These are phyloP conservation scores for Pichia nanzhaoensis DNA, from an alignment of 805 yeast genomes.

Conservation along the genomic window DNA sequence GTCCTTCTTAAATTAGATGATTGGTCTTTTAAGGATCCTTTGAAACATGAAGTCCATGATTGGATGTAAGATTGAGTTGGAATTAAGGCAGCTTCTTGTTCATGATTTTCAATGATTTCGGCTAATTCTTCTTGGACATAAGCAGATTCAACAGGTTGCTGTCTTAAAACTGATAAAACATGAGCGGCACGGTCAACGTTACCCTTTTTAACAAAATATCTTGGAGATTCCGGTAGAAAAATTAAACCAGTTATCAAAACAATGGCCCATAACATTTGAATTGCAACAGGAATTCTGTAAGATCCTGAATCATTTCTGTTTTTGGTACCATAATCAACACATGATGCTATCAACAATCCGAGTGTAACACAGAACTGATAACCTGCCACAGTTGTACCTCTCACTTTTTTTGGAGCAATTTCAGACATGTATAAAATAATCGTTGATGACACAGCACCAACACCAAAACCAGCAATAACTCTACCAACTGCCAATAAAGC, in stretches of 20 bases:
- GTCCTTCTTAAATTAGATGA: conserved; percentile 38
- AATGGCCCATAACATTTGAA: conserved; percentile 67
- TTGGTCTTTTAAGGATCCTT: conserved; percentile 32
- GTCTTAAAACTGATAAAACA: conserved; percentile 49
- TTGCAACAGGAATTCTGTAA: conserved; percentile 69
- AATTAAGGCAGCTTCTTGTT: conserved; percentile 34
- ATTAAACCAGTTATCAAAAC: conserved; percentile 55
- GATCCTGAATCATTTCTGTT: conserved; percentile 44
- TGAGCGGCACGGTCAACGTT: conserved; percentile 49
- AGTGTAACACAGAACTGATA: conserved; percentile 62
- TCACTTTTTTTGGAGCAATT: conserved; percentile 67
- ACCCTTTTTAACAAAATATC: conserved; percentile 57
- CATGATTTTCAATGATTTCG: conserved; percentile 46
- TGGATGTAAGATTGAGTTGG: conserved; percentile 32
- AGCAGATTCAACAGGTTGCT: conserved; percentile 40
- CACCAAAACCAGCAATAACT: conserved; percentile 66
- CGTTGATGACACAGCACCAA: conserved; percentile 71
- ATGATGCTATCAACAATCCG: conserved; percentile 65
- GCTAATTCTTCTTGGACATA: conserved; percentile 43
- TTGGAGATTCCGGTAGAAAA: conserved; percentile 70
- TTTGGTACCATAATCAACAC: conserved; percentile 64
- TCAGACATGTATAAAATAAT: conserved; percentile 78
- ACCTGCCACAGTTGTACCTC: conserved; percentile 72
- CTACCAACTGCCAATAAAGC: conserved; percentile 59
- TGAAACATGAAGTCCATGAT: conserved; percentile 40